A percentile compares a stretch with the other conserved stretches of the same genome.
Evolutionary conservation across 495 filamentous ascomycete species (phyloP).

Genomic region (Acidiella bohemica): DNA sequence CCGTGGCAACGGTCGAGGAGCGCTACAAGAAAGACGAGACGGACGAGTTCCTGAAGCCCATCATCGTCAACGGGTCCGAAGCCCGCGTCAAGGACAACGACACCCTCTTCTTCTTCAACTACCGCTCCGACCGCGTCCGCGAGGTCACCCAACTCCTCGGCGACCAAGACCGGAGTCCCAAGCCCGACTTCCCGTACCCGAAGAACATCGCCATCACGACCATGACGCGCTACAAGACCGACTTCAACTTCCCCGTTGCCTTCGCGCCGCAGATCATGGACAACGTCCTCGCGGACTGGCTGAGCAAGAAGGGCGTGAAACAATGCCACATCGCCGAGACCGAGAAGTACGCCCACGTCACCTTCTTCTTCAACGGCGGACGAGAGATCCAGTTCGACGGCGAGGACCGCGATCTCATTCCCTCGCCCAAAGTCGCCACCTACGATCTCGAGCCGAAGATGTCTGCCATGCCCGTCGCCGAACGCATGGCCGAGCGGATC

Average conservation of each 20-base stretch:
- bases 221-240: conserved; percentile 97
- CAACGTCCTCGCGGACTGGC: conserved; percentile 91
- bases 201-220: conserved; percentile 83
- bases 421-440: conserved; percentile 70
- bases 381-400: conserved; percentile 91
- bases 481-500: conserved; percentile 76
- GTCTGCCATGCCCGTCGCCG: conserved; percentile 76
- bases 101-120: conserved; percentile 99
- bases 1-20: conserved; percentile 72
- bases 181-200: conserved; percentile 86
- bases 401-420: conserved; percentile 69
- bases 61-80: conserved; percentile 80
- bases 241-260: conserved; percentile 85
- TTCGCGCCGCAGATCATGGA: conserved; percentile 92
- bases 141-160: conserved; percentile 93
- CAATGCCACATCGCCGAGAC: conserved; percentile 97
- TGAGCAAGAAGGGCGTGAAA: conserved; percentile 70
- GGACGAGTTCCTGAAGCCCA: conserved; percentile 97
- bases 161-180: conserved; percentile 76
- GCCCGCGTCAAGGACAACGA: conserved; percentile 78
- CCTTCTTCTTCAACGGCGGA: conserved; percentile 99
- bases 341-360: conserved; percentile 98
- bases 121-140: conserved; percentile 94
- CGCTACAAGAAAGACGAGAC: conserved; percentile 77
- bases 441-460: conserved; percentile 96